Base-by-base conservation (phyloP, 2,329 filamentous ascomycete genomes). In the Dothiorella sarmentorum region DNA sequence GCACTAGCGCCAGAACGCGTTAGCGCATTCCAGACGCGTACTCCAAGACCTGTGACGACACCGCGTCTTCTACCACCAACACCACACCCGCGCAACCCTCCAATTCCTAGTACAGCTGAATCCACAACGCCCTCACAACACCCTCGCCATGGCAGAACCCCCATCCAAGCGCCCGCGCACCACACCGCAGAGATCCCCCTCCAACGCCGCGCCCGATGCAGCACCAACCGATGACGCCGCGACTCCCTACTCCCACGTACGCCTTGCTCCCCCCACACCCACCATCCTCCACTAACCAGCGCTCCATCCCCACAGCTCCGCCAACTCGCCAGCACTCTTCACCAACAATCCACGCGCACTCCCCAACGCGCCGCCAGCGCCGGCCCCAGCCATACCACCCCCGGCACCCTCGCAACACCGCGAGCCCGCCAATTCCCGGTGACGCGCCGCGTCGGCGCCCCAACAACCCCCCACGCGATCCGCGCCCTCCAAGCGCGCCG, bases 381-480 rank as follows among this genome's bases (percentile, higher is more conserved):
- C 44, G 69, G 68, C 27, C 66, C 69, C 37, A 69, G 63, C 51
- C 67, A 66, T 61, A 73, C 71, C 62, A 73, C 71, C 9, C 73
- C 72, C 43, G 69, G 67, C 20, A 71, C 71, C 4, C 7, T 20
- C 26, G 43, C 27, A 31, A 74, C 72, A 51, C 72, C 72, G 20
- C 67, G 69, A 56, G 65, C 68, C 17, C 71, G 11, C 68, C 70
- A 35, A 63, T 71, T 24, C 67, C 71, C 15, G 67, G 72, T 56
- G 65, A 71, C 45, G 17, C 35, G 44, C 2, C 38, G 57, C 15
- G 29, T 53, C 44, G 69, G 64, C 17, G 76, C 76, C 15, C 81
- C 81, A 7, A 78, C 80, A 4, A 84, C 82, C 15, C 82, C 82
- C 0, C 78, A 83, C 73, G 80, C 79, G 24, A 75, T 83, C 58